These are phyloP conservation scores for Elongisporangium undulatum DNA, from an alignment of 352 stramenopile species.

Conservation along the genomic window DNA sequence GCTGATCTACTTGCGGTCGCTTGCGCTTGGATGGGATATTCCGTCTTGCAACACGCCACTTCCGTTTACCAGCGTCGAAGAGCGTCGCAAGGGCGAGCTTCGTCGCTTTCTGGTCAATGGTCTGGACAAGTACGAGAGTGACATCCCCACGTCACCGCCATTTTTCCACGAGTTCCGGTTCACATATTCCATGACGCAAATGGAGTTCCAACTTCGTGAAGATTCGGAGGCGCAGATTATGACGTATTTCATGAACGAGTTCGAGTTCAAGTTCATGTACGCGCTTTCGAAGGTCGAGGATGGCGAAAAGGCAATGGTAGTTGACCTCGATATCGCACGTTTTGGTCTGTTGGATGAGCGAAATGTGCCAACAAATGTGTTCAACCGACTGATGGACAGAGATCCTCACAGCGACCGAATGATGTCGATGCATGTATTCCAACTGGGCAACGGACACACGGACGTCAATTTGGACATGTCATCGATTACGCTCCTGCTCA, in stretches of 20 bases:
- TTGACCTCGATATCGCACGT: constrained; percentile 49
- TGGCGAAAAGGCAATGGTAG: constrained; percentile 23
- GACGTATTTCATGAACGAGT: constrained; percentile 47
- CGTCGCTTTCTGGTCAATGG: constrained; percentile 59
- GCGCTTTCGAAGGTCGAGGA: constrained; percentile 37
- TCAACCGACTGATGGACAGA: constrained; percentile 67
- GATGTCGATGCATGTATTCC: constrained; percentile 39
- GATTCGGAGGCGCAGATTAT: constrained; percentile 44
- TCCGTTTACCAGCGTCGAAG: constrained; percentile 33
- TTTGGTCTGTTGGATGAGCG: constrained; percentile 76
- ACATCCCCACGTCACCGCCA: constrained; percentile 27
- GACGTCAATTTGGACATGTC: constrained; percentile 48
- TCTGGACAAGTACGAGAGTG: constrained; percentile 56
- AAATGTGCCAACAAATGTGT: constrained; percentile 59
- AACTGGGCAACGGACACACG: constrained; percentile 49
- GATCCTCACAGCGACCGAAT: constrained; percentile 60
- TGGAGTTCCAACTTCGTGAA: constrained; percentile 47
- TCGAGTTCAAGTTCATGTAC: constrained; percentile 42
- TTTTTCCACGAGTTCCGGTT: constrained; percentile 64
- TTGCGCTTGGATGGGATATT: constrained; percentile 61
- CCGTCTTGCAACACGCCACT: constrained; percentile 49
- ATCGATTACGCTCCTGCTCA: constrained; percentile 62
- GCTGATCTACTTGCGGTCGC: constrained; percentile 54
- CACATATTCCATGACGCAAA: constrained; percentile 39
- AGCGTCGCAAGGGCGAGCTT: constrained; percentile 46